Evolutionary conservation across 257 asterid species (phyloP), one percentile per base, ranked within the genome.

Genomic region (Solanum virginianum): DNA sequence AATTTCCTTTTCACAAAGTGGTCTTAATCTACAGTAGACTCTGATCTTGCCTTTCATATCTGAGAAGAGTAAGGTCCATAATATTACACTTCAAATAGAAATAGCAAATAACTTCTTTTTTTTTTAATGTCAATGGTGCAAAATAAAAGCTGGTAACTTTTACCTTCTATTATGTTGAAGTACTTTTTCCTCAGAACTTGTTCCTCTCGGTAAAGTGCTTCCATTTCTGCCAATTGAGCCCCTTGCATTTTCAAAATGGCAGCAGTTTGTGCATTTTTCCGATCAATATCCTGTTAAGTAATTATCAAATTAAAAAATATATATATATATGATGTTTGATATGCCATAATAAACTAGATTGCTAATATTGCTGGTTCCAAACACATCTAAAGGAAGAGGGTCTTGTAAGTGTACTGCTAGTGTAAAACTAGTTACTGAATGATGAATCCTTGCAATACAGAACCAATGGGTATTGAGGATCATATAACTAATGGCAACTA

Each of bases 1-100:
- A 22, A 89, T 86, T 91, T 97, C 99, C 86, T 93, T 95, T 60
- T 89, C 94, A 83, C 92, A 93, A 68, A 95, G 93, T 86, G 99
- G 99, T 88, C 99, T 93, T 88, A 94, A 81, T 89, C 99, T 94
- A 85, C 99, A 97, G 55, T 94, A 94, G 39, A 97, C 99, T 84
- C 99, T 93, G 82, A 97, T 90, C 89, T 97, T 97, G 86, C 99
- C 99, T 89, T 97, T 97, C 99, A 95, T 93, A 90, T 94, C 99
- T 95, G 84, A 81, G 22, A 85, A 82, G 85, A 77, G 81, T 60
- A 18, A 79, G 57, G 75, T 53, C 47, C 82, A 77, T 26, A 24
- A 29, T n/a, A 77, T 51, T 29, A 79, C 1, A 51, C 26, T 51
- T 53, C 45, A 77, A 39, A 77, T 24, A 51, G 47, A 77, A 51